phyloP scores from a whole-genome alignment of 345 rosid species.

The Syzygium jambos region DNA sequence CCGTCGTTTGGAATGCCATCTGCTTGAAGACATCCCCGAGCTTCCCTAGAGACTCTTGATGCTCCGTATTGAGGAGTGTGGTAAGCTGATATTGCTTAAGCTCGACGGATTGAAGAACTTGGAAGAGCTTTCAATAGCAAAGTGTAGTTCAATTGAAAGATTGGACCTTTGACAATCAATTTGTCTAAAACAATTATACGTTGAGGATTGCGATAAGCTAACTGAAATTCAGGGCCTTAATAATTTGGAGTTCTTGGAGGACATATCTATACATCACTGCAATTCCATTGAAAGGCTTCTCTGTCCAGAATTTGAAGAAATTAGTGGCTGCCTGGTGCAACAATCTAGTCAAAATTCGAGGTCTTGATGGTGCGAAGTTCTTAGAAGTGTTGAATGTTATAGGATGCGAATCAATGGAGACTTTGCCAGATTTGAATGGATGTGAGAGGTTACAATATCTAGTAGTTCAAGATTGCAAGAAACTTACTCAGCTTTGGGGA shows the following conservation, averaged over 20 bases:
- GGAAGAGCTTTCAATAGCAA: not conserved
- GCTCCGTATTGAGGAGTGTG: rapidly evolving
- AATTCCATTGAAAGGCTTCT: no score
- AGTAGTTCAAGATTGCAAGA: rapidly evolving
- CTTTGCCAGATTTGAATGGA: no score
- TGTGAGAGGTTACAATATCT: no score
- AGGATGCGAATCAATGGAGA: no score
- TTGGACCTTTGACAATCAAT: rapidly evolving
- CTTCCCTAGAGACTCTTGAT: rapidly evolving
- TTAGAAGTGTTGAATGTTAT: no score
- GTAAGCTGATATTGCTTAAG: rapidly evolving
- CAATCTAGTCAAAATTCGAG: no score
- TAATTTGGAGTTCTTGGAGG: rapidly evolving
- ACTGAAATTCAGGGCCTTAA: no score
- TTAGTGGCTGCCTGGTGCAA: no score
- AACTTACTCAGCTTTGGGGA: no score
- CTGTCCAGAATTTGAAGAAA: no score
- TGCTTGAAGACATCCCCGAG: rapidly evolving
- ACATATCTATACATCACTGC: no score
- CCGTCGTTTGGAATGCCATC: rapidly evolving
- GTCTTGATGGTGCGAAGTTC: no score
- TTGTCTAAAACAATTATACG: rapidly evolving
- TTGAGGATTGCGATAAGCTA: rapidly evolving
- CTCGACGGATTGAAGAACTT: rapidly evolving
- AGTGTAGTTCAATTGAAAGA: rapidly evolving